These are phyloP conservation scores for Chaetomiaceae sp. DNA, from an alignment of 2,329 filamentous ascomycete species.

Conservation along the genomic window DNA sequence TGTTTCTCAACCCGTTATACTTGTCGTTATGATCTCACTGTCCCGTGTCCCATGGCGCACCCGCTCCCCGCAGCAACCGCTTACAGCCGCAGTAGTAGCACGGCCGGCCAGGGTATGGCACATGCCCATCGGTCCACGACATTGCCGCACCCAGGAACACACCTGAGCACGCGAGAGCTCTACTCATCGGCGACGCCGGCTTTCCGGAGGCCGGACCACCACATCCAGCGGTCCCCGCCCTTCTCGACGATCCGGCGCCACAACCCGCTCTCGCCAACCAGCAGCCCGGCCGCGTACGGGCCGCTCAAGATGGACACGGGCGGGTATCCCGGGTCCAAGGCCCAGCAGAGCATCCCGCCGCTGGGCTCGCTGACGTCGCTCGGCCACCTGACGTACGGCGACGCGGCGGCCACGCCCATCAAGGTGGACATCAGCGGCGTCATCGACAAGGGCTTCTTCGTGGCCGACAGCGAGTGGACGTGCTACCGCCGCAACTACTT, in stretches of 20 bases:
- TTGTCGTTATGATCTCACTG: conserved; percentile 14
- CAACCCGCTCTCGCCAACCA: conserved; percentile 45
- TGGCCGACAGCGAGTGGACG: conserved; percentile 77
- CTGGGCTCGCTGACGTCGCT: conserved; percentile 45
- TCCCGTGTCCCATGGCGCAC: conserved; percentile 22
- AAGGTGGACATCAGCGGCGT: conserved; percentile 69
- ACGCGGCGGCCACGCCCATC: conserved; percentile 47
- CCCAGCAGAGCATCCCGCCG: conserved; percentile 45
- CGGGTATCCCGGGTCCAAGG: conserved; percentile 33
- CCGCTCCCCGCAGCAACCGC: conserved; percentile 23
- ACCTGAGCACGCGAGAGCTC: conserved; percentile 47
- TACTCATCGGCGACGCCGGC: conserved; percentile 47
- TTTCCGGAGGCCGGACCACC: conserved; percentile 41
- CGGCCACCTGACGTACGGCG: conserved; percentile 56
- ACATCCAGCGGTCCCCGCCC: conserved; percentile 45
- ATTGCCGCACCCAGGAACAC: conserved; percentile 45
- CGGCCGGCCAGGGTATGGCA: conserved; percentile 50
- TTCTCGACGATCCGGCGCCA: conserved; percentile 44
- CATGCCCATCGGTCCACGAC: conserved; percentile 49
- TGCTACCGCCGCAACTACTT: conserved; percentile 93
- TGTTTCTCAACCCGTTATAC: background rate
- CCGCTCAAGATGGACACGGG: conserved; percentile 47
- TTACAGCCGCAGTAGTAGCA: conserved; percentile 40
- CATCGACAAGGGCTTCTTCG: conserved; percentile 87
- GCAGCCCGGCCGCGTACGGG: conserved; percentile 42